Evolutionary conservation across 2,329 filamentous ascomycete species (phyloP).

Genomic region (Penicillium sp.): DNA sequence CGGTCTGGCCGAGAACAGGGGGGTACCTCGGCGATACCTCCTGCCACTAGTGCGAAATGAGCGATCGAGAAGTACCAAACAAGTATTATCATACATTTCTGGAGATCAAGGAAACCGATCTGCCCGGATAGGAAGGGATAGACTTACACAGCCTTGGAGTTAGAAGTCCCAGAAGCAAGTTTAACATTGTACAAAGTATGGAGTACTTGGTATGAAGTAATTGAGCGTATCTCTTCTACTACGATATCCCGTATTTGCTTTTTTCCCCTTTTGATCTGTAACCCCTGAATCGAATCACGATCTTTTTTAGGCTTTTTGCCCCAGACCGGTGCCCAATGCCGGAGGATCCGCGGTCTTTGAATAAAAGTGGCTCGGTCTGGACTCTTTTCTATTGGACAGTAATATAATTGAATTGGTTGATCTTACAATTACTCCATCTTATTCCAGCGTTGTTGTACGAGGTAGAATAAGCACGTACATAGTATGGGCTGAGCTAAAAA

Average conservation of each 20-base stretch:
- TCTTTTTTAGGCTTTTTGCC: neutral
- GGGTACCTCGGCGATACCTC: conserved; percentile 8
- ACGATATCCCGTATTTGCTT: neutral
- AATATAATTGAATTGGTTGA: neutral
- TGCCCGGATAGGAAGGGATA: conserved; percentile 8
- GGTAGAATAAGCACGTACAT: neutral
- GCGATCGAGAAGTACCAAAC: neutral
- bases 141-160: conserved; percentile 8
- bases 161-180: neutral
- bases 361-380: neutral
- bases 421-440: neutral
- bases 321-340: conserved; percentile 15
- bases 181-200: too few relatives aligned
- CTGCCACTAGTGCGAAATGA: neutral
- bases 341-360: conserved; percentile 17
- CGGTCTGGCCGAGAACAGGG: conserved; percentile 27
- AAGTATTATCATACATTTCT: conserved; percentile 1
- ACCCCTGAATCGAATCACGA: conserved; percentile 6
- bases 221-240: neutral
- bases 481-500: conserved; percentile 19
- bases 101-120: neutral
- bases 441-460: neutral
- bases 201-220: too few relatives aligned
- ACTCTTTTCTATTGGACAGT: neutral
- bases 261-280: neutral